A percentile compares a stretch with the other conserved stretches of the same genome.
Conservation (phyloP, 192 early-diverging fungal genomes). For the Coemansia sp. region DNA sequence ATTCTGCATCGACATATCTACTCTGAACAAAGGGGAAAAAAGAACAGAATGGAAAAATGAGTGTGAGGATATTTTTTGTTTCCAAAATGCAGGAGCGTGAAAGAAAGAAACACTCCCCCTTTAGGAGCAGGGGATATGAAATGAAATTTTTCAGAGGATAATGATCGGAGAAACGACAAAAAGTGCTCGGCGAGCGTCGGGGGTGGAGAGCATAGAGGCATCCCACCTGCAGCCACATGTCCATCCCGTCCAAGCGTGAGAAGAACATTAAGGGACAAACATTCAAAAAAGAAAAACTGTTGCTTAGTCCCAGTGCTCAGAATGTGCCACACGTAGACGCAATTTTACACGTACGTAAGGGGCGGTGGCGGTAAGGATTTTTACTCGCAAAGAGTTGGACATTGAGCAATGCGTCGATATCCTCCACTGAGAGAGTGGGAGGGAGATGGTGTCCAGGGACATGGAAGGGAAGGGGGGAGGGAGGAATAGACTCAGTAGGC, state of each 20-base stretch:
- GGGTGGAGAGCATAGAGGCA: background rate
- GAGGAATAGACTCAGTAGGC: background rate
- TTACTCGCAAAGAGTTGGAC: background rate
- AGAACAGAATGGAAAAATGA: background rate
- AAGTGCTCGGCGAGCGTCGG: background rate
- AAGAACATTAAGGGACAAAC: background rate
- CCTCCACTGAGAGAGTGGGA: background rate
- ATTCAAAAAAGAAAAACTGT: background rate
- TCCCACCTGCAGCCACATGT: conserved; percentile 10
- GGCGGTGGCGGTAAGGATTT: background rate
- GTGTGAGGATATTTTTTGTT: conserved; percentile 10
- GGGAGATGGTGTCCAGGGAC: background rate
- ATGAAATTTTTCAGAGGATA: conserved; percentile 2
- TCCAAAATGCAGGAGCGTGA: background rate
- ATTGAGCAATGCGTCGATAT: background rate
- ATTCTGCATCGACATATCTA: conserved; percentile 36
- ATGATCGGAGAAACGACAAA: background rate
- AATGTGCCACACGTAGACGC: background rate
- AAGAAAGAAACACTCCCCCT: background rate
- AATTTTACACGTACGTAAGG: background rate
- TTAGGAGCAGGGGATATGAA: background rate
- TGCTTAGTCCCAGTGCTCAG: background rate
- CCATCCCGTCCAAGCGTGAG: conserved; percentile 10
- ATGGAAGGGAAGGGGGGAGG: background rate
- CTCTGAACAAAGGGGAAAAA: background rate